Conservation (phyloP, 2,329 filamentous ascomycete species). For the Juglanconis oblonga region DNA sequence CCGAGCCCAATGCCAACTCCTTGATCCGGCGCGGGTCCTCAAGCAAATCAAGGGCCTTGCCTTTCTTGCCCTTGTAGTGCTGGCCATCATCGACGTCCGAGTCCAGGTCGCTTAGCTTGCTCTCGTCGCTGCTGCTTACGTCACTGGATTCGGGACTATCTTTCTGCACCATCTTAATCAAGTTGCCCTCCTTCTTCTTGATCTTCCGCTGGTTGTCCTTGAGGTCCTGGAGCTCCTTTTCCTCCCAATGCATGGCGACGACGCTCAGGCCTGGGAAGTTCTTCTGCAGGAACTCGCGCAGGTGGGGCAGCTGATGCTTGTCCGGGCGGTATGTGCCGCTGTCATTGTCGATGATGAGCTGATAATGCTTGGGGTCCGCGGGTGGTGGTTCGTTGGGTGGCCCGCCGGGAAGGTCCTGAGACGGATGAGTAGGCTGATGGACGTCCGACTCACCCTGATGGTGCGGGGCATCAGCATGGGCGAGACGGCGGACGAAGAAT, state of each 20-base stretch:
- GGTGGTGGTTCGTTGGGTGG: constrained; percentile 43
- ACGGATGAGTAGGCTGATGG: constrained; percentile 48
- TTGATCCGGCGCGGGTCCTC: constrained; percentile 48
- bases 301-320: constrained; percentile 66
- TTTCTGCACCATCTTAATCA: constrained; percentile 56
- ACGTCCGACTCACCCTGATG: constrained; percentile 36
- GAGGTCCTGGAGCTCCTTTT: constrained; percentile 67
- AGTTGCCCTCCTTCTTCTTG: constrained; percentile 63
- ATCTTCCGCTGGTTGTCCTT: constrained; percentile 72
- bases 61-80: constrained; percentile 46
- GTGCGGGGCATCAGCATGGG: constrained; percentile 43
- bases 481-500: constrained; percentile 78
- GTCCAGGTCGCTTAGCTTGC: constrained; percentile 46
- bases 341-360: constrained; percentile 93
- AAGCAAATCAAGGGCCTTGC: constrained; percentile 48
- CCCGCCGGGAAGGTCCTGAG: constrained; percentile 43
- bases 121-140: constrained; percentile 53
- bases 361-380: constrained; percentile 59
- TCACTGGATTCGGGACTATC: constrained; percentile 46
- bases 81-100: constrained; percentile 32
- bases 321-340: constrained; percentile 91
- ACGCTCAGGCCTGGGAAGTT: constrained; percentile 79
- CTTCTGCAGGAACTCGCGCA: constrained; percentile 66
- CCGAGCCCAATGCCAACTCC: constrained; percentile 20
- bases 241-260: constrained; percentile 73